Evolutionary conservation across 257 asterid genomes (phyloP), one percentile per base, ranked within the genome.

Genomic region (Solanum pennellii): DNA sequence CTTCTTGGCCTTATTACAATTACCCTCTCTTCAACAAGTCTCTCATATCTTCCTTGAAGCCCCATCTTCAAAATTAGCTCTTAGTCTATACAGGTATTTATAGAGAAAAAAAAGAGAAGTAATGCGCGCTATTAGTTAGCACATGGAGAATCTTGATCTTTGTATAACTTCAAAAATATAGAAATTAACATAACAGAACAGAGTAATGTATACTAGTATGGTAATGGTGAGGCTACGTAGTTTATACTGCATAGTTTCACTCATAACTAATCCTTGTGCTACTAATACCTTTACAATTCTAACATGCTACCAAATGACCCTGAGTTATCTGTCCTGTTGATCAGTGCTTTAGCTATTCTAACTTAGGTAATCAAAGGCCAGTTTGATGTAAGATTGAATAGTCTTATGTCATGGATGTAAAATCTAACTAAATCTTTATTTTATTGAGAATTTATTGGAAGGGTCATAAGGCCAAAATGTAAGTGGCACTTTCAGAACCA

Each of bases 101-200:
- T 69, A 87, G 72, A 0, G 20, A 1, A 2, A 15, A 35, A 37
- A 23, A 83, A 45, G 62, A 41, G 74, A 87, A 31, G 6, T 1
- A 62, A 60, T 4, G 69, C 29, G 29, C 14, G 69, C 29, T 5
- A 6, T 23, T 60, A 23, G 68, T 9, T 13, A 84, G 93, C 93
- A 92, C 91, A 92, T 91, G 93, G 91, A 90, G 90, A 88, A 87
- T 89, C 89, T 45, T 85, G 44, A 52, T 87, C 79, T 56, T 76
- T 13, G 88, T 66, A 72, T 86, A 56, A 65, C 83, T 88, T 83
- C 86, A 88, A 83, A 27, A 9, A 77, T 10, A 10, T 8, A 44
- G 7, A 44, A 77, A 77, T 5, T n/a, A 39, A 41, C 33, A 41
- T 45, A 75, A 75, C 23, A 29, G 35, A 79, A 45, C 68, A 47